These are phyloP conservation scores for Amanita fuliginea DNA, from an alignment of 768 basidiomycete species.

Conservation along the genomic window DNA sequence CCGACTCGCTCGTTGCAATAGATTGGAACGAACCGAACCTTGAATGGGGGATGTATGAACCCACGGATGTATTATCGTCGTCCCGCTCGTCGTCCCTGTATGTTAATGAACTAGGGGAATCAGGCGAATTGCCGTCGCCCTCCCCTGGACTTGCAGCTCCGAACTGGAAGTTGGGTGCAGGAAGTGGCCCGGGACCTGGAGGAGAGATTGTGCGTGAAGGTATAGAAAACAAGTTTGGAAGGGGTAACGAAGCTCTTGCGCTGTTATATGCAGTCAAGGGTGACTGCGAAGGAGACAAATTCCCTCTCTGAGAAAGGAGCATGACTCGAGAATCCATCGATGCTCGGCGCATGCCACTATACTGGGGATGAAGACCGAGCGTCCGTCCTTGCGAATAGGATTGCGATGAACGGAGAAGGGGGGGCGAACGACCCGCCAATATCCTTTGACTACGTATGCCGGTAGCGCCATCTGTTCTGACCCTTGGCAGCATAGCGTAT, in stretches of 20 bases:
- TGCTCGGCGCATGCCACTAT: slow-evolving; percentile 27
- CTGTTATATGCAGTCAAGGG: slow-evolving; percentile 30
- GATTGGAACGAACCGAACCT: slow-evolving; percentile 55
- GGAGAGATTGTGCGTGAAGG: slow-evolving; percentile 33
- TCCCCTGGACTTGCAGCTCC: slow-evolving; percentile 44
- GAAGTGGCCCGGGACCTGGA: slow-evolving; percentile 46
- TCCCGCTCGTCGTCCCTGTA: slow-evolving; percentile 41
- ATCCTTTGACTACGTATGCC: slow-evolving; percentile 26
- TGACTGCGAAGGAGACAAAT: slow-evolving; percentile 25
- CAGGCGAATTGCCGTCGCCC: slow-evolving; percentile 46
- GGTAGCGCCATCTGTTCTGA: slow-evolving; percentile 37
- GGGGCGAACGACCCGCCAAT: slow-evolving; percentile 20
- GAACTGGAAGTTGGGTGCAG: slow-evolving; percentile 53
- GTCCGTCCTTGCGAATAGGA: slow-evolving; percentile 15
- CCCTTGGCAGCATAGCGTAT: slow-evolving; percentile 37
- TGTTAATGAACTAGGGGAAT: slow-evolving; percentile 32
- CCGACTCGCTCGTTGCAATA: slow-evolving; percentile 49
- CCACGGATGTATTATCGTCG: slow-evolving; percentile 33
- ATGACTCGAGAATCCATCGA: slow-evolving; percentile 29
- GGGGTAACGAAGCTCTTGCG: slow-evolving; percentile 35
- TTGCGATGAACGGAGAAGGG: slow-evolving; percentile 19
- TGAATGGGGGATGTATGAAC: slow-evolving; percentile 38
- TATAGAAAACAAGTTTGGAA: slow-evolving; percentile 34
- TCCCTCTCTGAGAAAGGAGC: slow-evolving; percentile 22
- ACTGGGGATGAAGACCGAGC: slow-evolving; percentile 17